phyloP scores from a whole-genome alignment of 2,329 filamentous ascomycete genomes.

The Phyllosticta citribraziliensis region DNA sequence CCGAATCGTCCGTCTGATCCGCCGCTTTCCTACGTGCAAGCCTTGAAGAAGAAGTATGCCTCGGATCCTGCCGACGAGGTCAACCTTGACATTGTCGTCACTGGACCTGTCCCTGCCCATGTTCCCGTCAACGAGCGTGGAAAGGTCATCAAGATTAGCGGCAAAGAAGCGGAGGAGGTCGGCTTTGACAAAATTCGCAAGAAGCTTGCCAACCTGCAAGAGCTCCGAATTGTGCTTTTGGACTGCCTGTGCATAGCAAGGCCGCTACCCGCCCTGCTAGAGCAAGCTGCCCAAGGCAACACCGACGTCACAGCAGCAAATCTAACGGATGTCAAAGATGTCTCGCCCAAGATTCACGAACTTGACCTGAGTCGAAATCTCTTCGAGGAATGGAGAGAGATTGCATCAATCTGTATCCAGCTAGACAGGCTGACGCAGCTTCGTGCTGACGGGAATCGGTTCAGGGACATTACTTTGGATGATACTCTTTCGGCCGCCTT shows the following conservation, averaged over 20 bases:
- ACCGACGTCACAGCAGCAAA: slow-evolving; percentile 20
- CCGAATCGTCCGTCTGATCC: slow-evolving; percentile 61
- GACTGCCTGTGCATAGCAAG: slow-evolving; percentile 59
- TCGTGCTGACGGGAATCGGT: slow-evolving; percentile 68
- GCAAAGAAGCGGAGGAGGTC: slow-evolving; percentile 83
- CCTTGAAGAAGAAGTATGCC: slow-evolving; percentile 76
- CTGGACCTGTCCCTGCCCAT: slow-evolving; percentile 16
- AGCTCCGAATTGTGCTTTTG: slow-evolving; percentile 71
- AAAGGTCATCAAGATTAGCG: slow-evolving; percentile 59
- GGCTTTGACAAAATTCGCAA: slow-evolving; percentile 88
- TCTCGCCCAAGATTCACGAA: slow-evolving; percentile 54
- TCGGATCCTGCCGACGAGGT: slow-evolving; percentile 33
- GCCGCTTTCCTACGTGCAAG: slow-evolving; percentile 65
- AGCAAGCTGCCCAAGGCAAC: slow-evolving; percentile 17
- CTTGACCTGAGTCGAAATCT: slow-evolving; percentile 81
- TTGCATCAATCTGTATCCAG: slow-evolving; percentile 61
- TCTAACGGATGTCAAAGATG: slow-evolving; percentile 42
- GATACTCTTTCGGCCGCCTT: slow-evolving; percentile 20
- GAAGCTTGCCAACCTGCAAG: slow-evolving; percentile 66
- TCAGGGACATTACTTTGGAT: slow-evolving; percentile 31
- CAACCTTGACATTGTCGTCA: slow-evolving; percentile 1
- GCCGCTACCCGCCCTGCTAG: slow-evolving; percentile 17
- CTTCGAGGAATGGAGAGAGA: slow-evolving; percentile 56
- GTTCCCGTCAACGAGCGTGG: slow-evolving; percentile 15
- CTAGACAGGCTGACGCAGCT: slow-evolving; percentile 57